A percentile compares a stretch with the other conserved stretches of the same genome.
Evolutionary conservation across 1,284 basidiomycete species (phyloP).

Genomic region (Xanthoconium separans): DNA sequence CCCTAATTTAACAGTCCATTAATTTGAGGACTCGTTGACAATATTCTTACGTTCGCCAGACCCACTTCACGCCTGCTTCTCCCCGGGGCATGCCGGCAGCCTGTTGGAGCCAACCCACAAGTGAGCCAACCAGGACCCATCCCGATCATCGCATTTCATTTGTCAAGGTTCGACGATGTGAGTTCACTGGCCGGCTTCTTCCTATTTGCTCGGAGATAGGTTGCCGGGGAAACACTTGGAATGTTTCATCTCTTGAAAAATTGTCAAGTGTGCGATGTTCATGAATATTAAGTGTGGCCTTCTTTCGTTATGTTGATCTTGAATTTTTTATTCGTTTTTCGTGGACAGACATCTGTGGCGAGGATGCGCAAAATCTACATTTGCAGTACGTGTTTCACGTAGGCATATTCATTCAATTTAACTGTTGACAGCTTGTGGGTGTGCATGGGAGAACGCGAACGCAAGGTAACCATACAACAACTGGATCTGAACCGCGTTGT

Average conservation of each 20-base stretch:
- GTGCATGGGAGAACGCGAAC: too few species aligned
- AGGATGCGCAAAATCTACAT: neutral
- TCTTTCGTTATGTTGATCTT: too few species aligned
- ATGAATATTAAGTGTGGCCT: neutral
- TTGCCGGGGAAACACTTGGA: neutral
- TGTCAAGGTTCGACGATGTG: neutral
- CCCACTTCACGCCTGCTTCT: neutral
- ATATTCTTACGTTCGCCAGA: neutral
- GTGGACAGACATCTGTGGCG: neutral
- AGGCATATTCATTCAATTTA: too few species aligned
- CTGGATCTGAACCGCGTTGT: too few species aligned
- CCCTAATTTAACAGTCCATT: neutral
- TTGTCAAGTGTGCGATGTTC: neutral
- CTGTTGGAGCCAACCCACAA: neutral
- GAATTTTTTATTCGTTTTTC: too few species aligned
- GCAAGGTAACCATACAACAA: too few species aligned
- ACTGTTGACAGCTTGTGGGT: too few species aligned
- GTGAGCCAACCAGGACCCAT: neutral
- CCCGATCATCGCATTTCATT: neutral
- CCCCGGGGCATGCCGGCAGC: neutral
- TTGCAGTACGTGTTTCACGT: neutral
- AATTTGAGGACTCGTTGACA: neutral
- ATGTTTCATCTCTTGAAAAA: neutral
- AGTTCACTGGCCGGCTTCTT: neutral
- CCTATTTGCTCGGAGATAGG: neutral